phyloP scores from a whole-genome alignment of 2,329 filamentous ascomycete species.

The Sarocladium brachiariae region DNA sequence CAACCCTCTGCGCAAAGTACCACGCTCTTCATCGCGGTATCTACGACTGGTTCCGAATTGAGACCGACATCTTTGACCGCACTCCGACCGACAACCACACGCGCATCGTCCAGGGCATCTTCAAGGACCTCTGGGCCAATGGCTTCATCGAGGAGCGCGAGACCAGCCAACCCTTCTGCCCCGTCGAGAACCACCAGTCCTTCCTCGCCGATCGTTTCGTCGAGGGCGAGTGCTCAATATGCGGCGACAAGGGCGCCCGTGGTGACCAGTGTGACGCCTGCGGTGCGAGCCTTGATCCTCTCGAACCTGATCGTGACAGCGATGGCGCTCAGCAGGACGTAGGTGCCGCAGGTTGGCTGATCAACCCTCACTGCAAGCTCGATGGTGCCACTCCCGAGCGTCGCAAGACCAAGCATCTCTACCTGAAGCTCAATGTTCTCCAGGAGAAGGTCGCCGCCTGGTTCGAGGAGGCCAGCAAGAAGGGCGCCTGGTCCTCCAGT shows the following conservation, averaged over 20 bases:
- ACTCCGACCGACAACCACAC: slow-evolving; percentile 87
- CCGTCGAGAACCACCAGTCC: slow-evolving; percentile 56
- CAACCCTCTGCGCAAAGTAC: slow-evolving; percentile 87
- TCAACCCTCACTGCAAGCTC: slow-evolving; percentile 86
- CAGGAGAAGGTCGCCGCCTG: slow-evolving; percentile 71
- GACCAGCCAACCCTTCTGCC: slow-evolving; percentile 83
- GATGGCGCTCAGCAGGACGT: slow-evolving; percentile 24
- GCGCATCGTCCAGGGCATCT: slow-evolving; percentile 87
- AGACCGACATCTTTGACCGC: slow-evolving; percentile 90
- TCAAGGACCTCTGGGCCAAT: slow-evolving; percentile 79
- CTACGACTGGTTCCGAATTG: slow-evolving; percentile 94
- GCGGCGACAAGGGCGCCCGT: slow-evolving; percentile 62
- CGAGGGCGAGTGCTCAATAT: slow-evolving; percentile 71
- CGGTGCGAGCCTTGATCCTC: slow-evolving; percentile 63
- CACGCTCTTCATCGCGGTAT: slow-evolving; percentile 83
- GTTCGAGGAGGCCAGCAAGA: slow-evolving; percentile 64
- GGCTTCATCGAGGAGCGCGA: slow-evolving; percentile 81
- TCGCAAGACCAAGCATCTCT: slow-evolving; percentile 82
- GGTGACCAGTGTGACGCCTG: slow-evolving; percentile 73
- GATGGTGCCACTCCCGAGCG: slow-evolving; percentile 75
- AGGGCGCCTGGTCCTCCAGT: slow-evolving; percentile 72
- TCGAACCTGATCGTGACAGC: slow-evolving; percentile 43
- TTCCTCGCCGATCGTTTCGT: slow-evolving; percentile 85
- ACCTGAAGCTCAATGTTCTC: slow-evolving; percentile 78
- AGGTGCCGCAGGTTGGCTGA: slow-evolving; percentile 45